A percentile compares a stretch with the other conserved stretches of the same genome.
Conservation (phyloP, 345 rosid genomes). For the Syzygium aqueum region DNA sequence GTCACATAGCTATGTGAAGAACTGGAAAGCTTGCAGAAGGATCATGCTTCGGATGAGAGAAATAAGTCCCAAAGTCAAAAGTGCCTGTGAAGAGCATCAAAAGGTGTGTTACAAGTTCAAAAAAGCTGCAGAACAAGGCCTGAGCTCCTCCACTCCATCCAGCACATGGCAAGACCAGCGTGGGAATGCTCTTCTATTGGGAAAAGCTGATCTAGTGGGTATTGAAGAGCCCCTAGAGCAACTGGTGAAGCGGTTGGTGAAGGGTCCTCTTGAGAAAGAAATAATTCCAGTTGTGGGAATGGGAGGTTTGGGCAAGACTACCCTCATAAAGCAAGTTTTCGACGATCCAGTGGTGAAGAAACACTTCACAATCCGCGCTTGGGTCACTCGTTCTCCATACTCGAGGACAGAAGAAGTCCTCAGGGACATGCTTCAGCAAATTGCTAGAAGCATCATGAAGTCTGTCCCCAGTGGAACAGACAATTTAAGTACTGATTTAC, state of each 20-base stretch:
- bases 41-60: constrained; percentile 6
- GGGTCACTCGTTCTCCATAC: constrained; percentile 16
- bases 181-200: constrained; percentile 22
- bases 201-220: constrained; percentile 17
- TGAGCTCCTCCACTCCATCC: too few relatives aligned
- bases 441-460: neutral
- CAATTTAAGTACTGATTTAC: neutral
- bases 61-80: constrained; percentile 9
- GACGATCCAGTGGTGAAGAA: constrained; percentile 7
- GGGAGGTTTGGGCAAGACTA: constrained; percentile 32
- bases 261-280: constrained; percentile 3
- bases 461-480: constrained; percentile 5
- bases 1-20: constrained; percentile 4
- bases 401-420: constrained; percentile 6
- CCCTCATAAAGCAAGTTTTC: constrained; percentile 19
- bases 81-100: constrained; percentile 7
- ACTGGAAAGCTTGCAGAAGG: constrained; percentile 15
- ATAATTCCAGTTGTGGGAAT: constrained; percentile 18
- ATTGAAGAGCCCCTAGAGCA: constrained; percentile 7
- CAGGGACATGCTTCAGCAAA: constrained; percentile 7
- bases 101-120: constrained; percentile 3
- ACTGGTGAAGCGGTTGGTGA: constrained; percentile 6
- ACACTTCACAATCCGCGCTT: constrained; percentile 12
- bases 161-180: constrained; percentile 13
- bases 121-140: neutral